Evolutionary conservation across 2,329 filamentous ascomycete genomes (phyloP).

Genomic region (Paraphoma sp.): DNA sequence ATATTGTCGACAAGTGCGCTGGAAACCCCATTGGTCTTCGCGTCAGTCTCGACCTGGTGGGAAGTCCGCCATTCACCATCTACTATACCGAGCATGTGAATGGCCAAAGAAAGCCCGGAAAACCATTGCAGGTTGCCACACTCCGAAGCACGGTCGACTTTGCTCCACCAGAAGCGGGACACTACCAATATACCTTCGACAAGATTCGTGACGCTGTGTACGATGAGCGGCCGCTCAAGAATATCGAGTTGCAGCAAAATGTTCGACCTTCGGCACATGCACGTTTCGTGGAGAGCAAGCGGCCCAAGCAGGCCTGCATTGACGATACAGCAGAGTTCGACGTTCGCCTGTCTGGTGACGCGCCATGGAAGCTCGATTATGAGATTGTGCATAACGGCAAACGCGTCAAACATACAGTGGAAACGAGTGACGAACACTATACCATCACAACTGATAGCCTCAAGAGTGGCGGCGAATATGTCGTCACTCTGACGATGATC

Average conservation of each 20-base stretch:
- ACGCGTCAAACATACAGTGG: slow-evolving; percentile 71
- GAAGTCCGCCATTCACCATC: slow-evolving; percentile 89
- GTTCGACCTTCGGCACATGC: slow-evolving; percentile 93
- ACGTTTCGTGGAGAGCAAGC: slow-evolving; percentile 64
- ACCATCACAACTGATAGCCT: slow-evolving; percentile 79
- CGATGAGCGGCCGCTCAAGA: slow-evolving; percentile 56
- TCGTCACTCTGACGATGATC: slow-evolving; percentile 81
- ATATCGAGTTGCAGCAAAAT: slow-evolving; percentile 78
- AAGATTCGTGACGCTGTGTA: slow-evolving; percentile 86
- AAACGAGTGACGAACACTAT: slow-evolving; percentile 68
- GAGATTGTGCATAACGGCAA: slow-evolving; percentile 91
- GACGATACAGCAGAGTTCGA: slow-evolving; percentile 79
- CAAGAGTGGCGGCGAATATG: slow-evolving; percentile 86
- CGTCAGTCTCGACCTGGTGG: slow-evolving; percentile 87
- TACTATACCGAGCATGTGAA: slow-evolving; percentile 74
- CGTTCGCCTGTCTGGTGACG: slow-evolving; percentile 78
- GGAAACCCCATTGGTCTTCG: slow-evolving; percentile 90
- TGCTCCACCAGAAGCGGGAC: slow-evolving; percentile 79
- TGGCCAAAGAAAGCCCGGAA: slow-evolving; percentile 60
- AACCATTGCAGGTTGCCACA: slow-evolving; percentile 63
- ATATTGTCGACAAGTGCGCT: slow-evolving; percentile 93
- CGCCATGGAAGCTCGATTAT: slow-evolving; percentile 89
- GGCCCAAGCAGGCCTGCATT: slow-evolving; percentile 75
- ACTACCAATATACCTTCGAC: slow-evolving; percentile 85
- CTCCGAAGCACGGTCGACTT: slow-evolving; percentile 85